phyloP scores from a whole-genome alignment of 129 eudicot species.

The Pulicaria dysenterica region DNA sequence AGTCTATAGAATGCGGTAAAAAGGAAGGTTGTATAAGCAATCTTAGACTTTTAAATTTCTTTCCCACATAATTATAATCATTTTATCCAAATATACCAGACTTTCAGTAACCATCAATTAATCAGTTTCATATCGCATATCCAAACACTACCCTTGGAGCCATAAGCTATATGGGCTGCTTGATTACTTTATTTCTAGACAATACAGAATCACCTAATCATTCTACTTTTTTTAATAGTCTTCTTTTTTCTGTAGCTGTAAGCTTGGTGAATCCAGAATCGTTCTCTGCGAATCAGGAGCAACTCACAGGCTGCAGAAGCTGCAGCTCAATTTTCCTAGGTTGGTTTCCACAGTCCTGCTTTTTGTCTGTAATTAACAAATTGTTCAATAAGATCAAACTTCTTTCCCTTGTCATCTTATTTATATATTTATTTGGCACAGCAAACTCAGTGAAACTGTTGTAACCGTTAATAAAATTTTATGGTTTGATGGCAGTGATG shows the following conservation, averaged over 20 bases:
- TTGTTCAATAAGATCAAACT: background rate
- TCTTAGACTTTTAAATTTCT: background rate
- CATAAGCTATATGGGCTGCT: background rate
- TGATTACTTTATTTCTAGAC: background rate
- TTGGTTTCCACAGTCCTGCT: constrained; percentile 32
- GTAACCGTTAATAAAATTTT: background rate
- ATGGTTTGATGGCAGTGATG: constrained; percentile 65
- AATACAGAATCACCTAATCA: constrained; percentile 12
- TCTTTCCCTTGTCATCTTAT: background rate
- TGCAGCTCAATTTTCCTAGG: constrained; percentile 99
- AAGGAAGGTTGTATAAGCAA: background rate
- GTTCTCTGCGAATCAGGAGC: constrained; percentile 84
- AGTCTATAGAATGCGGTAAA: background rate
- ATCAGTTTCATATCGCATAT: background rate
- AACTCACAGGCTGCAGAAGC: constrained; percentile 85
- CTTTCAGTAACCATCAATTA: background rate
- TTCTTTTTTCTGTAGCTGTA: constrained; percentile 58
- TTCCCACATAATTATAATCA: no score
- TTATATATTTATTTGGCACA: background rate
- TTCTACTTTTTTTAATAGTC: background rate
- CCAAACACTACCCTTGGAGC: background rate
- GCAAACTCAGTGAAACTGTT: background rate
- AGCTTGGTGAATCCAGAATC: constrained; percentile 92
- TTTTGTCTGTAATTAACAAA: background rate
- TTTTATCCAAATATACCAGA: no score